Evolutionary conservation across 1,139 yeast genomes (phyloP).

Genomic region (Sugiyamaella japonica): DNA sequence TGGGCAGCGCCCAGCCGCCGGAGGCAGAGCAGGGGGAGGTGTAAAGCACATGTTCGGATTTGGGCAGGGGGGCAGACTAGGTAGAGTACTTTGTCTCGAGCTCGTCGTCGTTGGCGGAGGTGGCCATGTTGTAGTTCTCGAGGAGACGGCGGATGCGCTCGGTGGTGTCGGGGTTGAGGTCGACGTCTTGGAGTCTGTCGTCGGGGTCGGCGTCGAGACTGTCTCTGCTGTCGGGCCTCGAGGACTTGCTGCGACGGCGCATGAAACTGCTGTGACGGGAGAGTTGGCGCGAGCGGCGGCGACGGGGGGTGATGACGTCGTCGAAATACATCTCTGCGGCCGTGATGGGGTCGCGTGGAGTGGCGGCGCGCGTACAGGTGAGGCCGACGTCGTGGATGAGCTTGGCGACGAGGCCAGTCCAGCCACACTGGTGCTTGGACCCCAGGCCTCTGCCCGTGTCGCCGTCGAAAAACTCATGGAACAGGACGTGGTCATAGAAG

Average conservation of each 20-base stretch:
- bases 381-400: conserved; percentile 91
- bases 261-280: conserved; percentile 20
- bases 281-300: conserved; percentile 19
- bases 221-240: conserved; percentile 15
- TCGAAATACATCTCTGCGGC: conserved; percentile 45
- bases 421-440: conserved; percentile 94
- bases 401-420: conserved; percentile 95
- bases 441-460: conserved; percentile 96
- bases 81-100: conserved; percentile 13
- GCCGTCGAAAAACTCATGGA: conserved; percentile 91
- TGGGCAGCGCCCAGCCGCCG: too few relatives aligned
- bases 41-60: too few relatives aligned
- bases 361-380: conserved; percentile 40
- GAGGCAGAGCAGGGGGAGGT: too few relatives aligned
- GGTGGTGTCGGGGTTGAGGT: conserved; percentile 11
- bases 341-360: conserved; percentile 41
- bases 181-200: background rate
- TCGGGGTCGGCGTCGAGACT: conserved; percentile 11
- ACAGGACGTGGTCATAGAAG: conserved; percentile 76
- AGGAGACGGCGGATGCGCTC: conserved; percentile 20
- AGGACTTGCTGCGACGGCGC: conserved; percentile 16
- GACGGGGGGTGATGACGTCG: conserved; percentile 33
- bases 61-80: background rate
- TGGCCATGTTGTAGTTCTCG: conserved; percentile 13
- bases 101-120: conserved; percentile 17